Evolutionary conservation across 2,329 filamentous ascomycete species (phyloP), one percentile per base, ranked within the genome.

Genomic region (Ceratocystis huliohia): DNA sequence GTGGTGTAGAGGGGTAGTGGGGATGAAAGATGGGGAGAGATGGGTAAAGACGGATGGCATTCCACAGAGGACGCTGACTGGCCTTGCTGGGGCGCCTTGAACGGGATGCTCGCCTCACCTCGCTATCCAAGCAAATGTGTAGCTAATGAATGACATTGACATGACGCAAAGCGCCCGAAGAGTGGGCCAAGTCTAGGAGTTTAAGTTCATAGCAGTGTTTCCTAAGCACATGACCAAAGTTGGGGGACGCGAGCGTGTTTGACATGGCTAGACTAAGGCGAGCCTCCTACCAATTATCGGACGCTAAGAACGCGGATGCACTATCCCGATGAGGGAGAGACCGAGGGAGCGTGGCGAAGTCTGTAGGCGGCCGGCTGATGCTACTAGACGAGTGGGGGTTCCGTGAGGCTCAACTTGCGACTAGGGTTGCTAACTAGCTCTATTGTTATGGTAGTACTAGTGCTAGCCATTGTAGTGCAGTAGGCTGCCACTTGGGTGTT

Each of bases 71-170:
- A 53, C 20, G 48, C 7, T 3, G 48, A 53, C 20, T 25, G 13
- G 4, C 37, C 37, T 41, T 13, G 48, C n/a, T 37, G 56, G 56
- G 15, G 53, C 20, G 25, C 53, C 30, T 33, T 33, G 5, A 33
- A 33, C 30, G 30, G n/a, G 48, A 50, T 10, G 46, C 22, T 10
- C n/a, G n/a, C 48, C 48, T 50, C 48, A 20, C 30, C 13, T 20
- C 28, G 30, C 56, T 13, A 25, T 59, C 56, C 56, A 59, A 59
- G 56, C 56, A 59, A 33, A 33, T 59, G 37, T 41, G 37, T 41
- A 59, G 56, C 56, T 59, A 59, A 59, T 59, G 56, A 59, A 59
- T 59, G 56, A 57, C 28, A 59, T 59, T 59, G 56, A 59, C 30
- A 59, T 59, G 56, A 59, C 56, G 56, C 56, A 59, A 59, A 10